phyloP scores from a whole-genome alignment of 2,329 filamentous ascomycete species.

The Albifimbria verrucaria region DNA sequence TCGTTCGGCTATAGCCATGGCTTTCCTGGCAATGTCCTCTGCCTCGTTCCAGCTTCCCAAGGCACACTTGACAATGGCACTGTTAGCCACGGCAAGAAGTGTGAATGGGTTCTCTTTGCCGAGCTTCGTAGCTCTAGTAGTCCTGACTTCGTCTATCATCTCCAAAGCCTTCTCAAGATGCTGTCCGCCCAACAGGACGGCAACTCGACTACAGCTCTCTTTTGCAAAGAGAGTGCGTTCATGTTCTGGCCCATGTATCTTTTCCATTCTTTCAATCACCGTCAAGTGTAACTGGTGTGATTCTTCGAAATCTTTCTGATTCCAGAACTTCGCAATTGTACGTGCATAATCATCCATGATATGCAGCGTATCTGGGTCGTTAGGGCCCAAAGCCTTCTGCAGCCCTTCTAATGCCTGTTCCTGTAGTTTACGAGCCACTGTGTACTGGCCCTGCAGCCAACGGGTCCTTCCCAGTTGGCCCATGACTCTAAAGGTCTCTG shows the following conservation, averaged over 20 bases:
- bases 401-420: background rate
- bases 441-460: constrained; percentile 6
- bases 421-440: background rate
- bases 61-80: constrained; percentile 8
- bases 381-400: background rate
- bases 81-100: constrained; percentile 8
- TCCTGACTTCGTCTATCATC: constrained; percentile 8
- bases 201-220: background rate
- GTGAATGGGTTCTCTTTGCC: constrained; percentile 12
- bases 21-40: background rate
- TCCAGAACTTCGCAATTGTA: constrained; percentile 5
- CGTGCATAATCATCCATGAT: constrained; percentile 3
- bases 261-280: background rate
- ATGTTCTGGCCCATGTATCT: background rate
- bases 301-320: background rate
- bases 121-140: constrained; percentile 1
- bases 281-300: background rate
- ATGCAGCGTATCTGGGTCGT: background rate
- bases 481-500: constrained; percentile 2
- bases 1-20: constrained; percentile 4
- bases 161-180: background rate
- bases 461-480: constrained; percentile 1
- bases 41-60: background rate
- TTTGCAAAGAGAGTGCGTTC: constrained; percentile 1
- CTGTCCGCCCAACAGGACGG: background rate